phyloP scores from a whole-genome alignment of 2,329 filamentous ascomycete genomes.

The Cryphonectria carpinicola region DNA sequence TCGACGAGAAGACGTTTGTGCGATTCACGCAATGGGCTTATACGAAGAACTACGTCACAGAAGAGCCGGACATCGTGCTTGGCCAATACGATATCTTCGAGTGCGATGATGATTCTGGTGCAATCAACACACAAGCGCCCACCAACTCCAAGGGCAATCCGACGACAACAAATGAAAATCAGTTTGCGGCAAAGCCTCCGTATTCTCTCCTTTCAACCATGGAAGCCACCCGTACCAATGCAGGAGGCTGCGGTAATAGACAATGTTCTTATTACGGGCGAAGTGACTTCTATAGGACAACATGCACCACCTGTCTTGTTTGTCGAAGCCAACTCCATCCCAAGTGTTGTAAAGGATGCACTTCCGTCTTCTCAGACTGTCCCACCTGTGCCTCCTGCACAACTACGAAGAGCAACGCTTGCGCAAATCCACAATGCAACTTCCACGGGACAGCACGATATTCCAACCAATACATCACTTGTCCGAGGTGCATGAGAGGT shows the following conservation, averaged over 20 bases:
- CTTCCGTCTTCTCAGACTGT: conserved; percentile 1
- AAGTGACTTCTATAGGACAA: rapidly evolving
- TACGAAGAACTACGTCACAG: conserved; percentile 19
- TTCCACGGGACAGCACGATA: neutral
- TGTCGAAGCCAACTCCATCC: neutral
- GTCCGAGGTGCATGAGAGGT: neutral
- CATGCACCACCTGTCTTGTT: neutral
- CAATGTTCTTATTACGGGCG: neutral
- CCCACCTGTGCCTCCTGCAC: neutral
- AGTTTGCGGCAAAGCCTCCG: neutral
- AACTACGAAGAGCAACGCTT: rapidly evolving
- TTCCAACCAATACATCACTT: neutral
- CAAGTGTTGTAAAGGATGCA: neutral
- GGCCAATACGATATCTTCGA: neutral
- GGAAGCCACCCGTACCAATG: neutral
- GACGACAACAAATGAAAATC: neutral
- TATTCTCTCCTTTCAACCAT: neutral
- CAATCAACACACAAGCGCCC: neutral
- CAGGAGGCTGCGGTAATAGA: neutral
- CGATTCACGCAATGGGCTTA: conserved; percentile 30
- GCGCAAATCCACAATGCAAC: neutral
- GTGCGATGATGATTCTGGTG: neutral
- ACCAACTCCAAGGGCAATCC: neutral
- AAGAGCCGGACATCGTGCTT: conserved; percentile 19
- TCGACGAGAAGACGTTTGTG: conserved; percentile 29